Percentiles rank a stretch among this genome's conserved stretches.
phyloP scores from a whole-genome alignment of 108 stramenopile genomes.

The Cyclostephanos invisitatus region DNA sequence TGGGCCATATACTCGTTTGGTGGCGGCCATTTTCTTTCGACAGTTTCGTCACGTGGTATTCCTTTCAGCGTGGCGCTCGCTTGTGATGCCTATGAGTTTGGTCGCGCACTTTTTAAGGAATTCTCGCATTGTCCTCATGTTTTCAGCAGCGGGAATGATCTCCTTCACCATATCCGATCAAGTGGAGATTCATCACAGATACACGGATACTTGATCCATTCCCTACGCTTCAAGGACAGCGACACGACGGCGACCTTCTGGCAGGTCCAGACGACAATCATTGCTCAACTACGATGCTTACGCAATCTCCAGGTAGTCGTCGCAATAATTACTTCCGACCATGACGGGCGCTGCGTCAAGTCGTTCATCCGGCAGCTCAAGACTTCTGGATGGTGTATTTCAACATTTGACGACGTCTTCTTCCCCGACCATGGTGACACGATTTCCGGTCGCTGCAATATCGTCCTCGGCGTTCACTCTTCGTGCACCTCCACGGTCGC shows the following conservation, averaged over 20 bases:
- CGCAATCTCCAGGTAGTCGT: background rate
- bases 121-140: background rate
- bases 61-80: background rate
- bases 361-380: too few species aligned
- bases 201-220: background rate
- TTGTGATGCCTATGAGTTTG: too few species aligned
- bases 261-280: slow-evolving; percentile 1
- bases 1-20: background rate
- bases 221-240: background rate
- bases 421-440: too few species aligned
- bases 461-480: too few species aligned
- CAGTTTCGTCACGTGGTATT: background rate
- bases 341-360: too few species aligned
- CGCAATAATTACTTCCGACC: background rate
- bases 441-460: too few species aligned
- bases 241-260: background rate
- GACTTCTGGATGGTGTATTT: too few species aligned
- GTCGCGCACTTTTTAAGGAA: background rate
- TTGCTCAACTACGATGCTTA: too few species aligned
- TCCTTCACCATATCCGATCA: slow-evolving; percentile 1
- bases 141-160: background rate
- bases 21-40: background rate
- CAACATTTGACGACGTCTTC: too few species aligned
- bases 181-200: background rate
- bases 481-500: background rate